Percentiles rank a stretch among this genome's conserved stretches.
These are phyloP conservation scores for Solanum tarapatanum DNA, from an alignment of 257 asterid genomes.

Conservation along the genomic window DNA sequence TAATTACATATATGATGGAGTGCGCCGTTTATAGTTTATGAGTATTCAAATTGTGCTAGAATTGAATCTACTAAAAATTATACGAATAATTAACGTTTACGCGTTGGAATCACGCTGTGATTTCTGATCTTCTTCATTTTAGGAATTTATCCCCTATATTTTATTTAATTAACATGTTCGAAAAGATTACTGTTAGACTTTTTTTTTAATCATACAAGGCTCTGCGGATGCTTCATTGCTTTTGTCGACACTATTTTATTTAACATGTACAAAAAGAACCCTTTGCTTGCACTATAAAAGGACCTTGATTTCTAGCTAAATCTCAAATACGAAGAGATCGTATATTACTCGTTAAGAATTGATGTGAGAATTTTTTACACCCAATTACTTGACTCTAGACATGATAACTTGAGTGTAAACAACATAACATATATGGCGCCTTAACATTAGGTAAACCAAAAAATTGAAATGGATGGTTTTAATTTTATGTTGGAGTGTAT, in stretches of 20 bases:
- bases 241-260: not conserved
- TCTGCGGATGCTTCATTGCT: not conserved
- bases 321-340: not conserved
- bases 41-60: not conserved
- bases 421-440: not conserved
- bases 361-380: not conserved
- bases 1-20: not conserved
- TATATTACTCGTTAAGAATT: not conserved
- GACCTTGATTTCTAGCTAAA: not conserved
- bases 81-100: not conserved
- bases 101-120: conserved; percentile 11
- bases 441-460: not conserved
- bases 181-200: not conserved
- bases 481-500: not conserved
- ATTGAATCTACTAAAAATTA: not conserved
- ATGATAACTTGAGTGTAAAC: not conserved
- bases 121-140: conserved; percentile 8
- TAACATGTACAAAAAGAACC: not conserved
- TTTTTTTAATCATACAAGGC: not conserved
- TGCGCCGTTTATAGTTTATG: not conserved
- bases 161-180: not conserved
- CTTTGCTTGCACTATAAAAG: not conserved
- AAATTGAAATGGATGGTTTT: not conserved
- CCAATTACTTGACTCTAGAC: not conserved
- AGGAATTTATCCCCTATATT: not conserved